Conservation (phyloP, 139 green algal species). For the Spirogloea muscicola region DNA sequence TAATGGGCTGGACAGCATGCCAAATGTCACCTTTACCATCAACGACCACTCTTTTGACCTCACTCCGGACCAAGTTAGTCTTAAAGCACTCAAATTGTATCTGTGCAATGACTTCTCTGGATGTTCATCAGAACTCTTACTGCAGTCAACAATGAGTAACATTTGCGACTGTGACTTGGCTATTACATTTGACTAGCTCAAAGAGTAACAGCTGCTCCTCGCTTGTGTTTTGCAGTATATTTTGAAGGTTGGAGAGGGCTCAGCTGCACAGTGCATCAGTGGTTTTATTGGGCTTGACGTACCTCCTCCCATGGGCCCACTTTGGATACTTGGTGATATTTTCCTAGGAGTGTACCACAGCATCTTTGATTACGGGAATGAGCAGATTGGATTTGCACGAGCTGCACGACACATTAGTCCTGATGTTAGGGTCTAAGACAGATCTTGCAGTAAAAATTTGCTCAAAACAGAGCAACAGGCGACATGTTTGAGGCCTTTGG, state of each 20-base stretch:
- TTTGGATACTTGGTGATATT: constrained; percentile 93
- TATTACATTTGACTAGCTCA: no score
- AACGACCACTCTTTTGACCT: constrained; percentile 72
- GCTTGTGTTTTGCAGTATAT: constrained; percentile 35
- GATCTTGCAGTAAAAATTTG: no score
- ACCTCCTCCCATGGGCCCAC: constrained; percentile 67
- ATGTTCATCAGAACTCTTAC: no score
- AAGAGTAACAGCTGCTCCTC: no score
- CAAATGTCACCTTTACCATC: constrained; percentile 76
- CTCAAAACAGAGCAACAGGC: no score
- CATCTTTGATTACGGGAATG: constrained; percentile 86
- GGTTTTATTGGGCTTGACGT: constrained; percentile 96
- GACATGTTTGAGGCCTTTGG: no score
- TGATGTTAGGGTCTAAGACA: no score
- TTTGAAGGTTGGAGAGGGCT: constrained; percentile 23
- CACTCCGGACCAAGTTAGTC: constrained; percentile 59
- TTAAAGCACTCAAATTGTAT: no score
- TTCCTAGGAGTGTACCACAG: constrained; percentile 95
- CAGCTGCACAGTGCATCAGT: constrained; percentile 69
- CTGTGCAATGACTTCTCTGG: no score
- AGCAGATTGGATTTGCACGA: constrained; percentile 84
- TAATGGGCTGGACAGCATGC: constrained; percentile 67
- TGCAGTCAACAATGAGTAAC: no score
- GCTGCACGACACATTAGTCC: no score
- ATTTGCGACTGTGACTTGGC: no score